phyloP scores from a whole-genome alignment of 2,329 filamentous ascomycete genomes.

The Pestalotiopsis sp. region DNA sequence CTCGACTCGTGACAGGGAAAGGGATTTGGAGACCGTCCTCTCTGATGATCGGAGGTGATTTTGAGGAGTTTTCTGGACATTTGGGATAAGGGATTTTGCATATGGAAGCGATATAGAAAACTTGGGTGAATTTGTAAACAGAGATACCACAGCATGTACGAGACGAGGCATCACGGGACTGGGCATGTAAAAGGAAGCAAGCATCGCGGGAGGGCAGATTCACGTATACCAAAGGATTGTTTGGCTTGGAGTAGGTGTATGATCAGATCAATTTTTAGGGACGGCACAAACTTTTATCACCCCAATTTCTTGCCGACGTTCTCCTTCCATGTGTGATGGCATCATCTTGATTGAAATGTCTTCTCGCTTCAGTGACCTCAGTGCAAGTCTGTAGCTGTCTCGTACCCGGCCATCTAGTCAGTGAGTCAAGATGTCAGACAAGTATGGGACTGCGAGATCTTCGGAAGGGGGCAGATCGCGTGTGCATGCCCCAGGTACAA shows the following conservation, averaged over 20 bases:
- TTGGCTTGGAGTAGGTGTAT: background rate
- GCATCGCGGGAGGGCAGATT: background rate
- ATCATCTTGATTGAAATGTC: background rate
- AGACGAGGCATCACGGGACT: background rate
- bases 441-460: background rate
- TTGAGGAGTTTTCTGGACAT: background rate
- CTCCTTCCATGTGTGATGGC: background rate
- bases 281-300: background rate
- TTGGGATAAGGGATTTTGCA: background rate
- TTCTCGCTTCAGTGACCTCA: background rate
- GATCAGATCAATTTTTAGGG: background rate
- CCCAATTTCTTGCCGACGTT: background rate
- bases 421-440: background rate
- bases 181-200: background rate
- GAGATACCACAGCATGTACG: constrained; percentile 10
- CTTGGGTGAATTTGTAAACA: background rate
- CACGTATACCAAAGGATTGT: background rate
- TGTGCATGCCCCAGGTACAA: background rate
- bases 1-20: constrained; percentile 16
- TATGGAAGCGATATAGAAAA: constrained; percentile 8
- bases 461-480: background rate
- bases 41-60: constrained; percentile 22
- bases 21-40: constrained; percentile 23
- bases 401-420: background rate
- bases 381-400: background rate